A percentile compares a stretch with the other conserved stretches of the same genome.
Evolutionary conservation across 1,284 basidiomycete species (phyloP).

Genomic region (Microbotryum scabiosae): DNA sequence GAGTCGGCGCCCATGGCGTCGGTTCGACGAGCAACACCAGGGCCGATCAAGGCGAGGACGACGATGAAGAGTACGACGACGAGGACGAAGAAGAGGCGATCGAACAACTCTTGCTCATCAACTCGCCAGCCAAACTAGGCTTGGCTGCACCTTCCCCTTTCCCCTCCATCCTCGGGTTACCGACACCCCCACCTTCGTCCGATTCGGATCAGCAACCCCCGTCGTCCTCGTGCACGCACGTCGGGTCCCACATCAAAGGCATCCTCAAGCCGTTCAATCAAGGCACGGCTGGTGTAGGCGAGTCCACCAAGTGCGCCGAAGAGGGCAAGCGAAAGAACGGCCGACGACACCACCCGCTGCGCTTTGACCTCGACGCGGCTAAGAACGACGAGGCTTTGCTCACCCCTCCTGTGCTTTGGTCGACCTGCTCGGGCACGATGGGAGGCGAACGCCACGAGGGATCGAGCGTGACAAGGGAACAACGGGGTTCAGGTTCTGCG

Average conservation of each 20-base stretch:
- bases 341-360: conserved; percentile 11
- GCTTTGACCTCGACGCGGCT: conserved; percentile 8
- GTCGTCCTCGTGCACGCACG: not conserved
- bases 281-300: not conserved
- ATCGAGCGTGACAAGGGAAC: too few relatives aligned
- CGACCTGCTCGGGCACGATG: too few relatives aligned
- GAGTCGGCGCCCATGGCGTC: too few relatives aligned
- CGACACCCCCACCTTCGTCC: too few relatives aligned
- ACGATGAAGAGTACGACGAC: conserved; percentile 12
- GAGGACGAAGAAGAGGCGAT: conserved; percentile 19
- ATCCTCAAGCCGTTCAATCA: conserved; percentile 15
- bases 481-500: too few relatives aligned
- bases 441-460: too few relatives aligned
- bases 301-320: conserved; percentile 3
- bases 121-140: not conserved
- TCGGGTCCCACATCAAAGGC: not conserved
- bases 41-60: not conserved
- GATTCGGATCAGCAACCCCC: conserved; percentile 1
- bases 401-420: too few relatives aligned
- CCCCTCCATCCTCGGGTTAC: not conserved
- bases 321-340: conserved; percentile 20
- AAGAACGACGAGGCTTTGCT: too few relatives aligned
- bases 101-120: not conserved
- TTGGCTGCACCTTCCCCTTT: not conserved
- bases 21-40: too few relatives aligned